Conservation (phyloP, 306 rosid genomes). For the Pterocarpus santalinus region DNA sequence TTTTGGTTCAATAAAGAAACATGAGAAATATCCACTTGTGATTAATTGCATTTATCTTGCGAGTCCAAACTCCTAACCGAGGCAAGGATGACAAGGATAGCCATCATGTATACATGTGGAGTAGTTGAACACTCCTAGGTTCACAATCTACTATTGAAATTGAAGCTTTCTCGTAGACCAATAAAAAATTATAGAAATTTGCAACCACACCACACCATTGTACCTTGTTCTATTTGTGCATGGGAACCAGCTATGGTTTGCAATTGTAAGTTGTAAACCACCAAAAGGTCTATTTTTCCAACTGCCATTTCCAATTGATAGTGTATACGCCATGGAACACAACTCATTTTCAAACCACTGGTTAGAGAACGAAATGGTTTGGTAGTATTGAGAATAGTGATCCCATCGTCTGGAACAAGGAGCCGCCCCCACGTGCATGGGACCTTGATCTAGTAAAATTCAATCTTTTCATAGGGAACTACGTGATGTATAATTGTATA, state of each 20-base stretch:
- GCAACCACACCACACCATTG: slow-evolving; percentile 40
- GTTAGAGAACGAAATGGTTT: not conserved
- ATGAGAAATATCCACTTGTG: not conserved
- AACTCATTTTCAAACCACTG: slow-evolving; percentile 37
- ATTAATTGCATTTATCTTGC: slow-evolving; percentile 4
- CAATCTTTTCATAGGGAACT: slow-evolving; percentile 39
- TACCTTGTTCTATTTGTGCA: slow-evolving; percentile 42
- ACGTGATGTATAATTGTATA: not conserved
- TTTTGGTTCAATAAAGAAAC: slow-evolving; percentile 3
- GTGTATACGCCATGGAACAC: slow-evolving; percentile 32
- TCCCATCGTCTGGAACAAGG: slow-evolving; percentile 36
- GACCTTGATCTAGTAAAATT: slow-evolving; percentile 44
- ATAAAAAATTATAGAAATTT: slow-evolving; percentile 50
- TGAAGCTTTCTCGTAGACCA: slow-evolving; percentile 36
- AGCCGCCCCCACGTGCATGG: slow-evolving; percentile 57
- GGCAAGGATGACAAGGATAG: slow-evolving; percentile 48
- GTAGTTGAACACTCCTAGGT: slow-evolving; percentile 51
- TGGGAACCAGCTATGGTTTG: slow-evolving; percentile 41
- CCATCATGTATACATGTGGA: slow-evolving; percentile 53
- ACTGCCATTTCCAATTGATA: slow-evolving; percentile 15
- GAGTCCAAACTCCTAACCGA: slow-evolving; percentile 26
- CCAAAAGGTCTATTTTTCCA: slow-evolving; percentile 9
- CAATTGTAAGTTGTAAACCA: slow-evolving; percentile 19
- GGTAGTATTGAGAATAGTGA: slow-evolving; percentile 42
- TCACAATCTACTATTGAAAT: slow-evolving; percentile 43